These are phyloP conservation scores for Cladophialophora immunda DNA, from an alignment of 2,329 filamentous ascomycete species.

Conservation along the genomic window DNA sequence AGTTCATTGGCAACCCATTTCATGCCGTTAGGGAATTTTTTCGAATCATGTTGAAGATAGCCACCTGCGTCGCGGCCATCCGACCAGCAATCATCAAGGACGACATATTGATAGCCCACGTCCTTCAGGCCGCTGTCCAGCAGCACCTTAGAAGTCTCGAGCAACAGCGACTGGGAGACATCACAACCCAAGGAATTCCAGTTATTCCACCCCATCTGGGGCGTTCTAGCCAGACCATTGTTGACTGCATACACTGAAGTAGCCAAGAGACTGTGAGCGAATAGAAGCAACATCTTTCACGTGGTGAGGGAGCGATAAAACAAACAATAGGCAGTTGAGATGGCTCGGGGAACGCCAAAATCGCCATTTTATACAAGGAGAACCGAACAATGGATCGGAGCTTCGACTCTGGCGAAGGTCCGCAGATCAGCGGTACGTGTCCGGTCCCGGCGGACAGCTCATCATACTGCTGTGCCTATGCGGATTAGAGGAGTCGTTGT, in stretches of 20 bases:
- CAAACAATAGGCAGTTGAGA: neutral
- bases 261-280: constrained; percentile 31
- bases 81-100: constrained; percentile 64
- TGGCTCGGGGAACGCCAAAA: neutral
- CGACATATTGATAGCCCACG: constrained; percentile 60
- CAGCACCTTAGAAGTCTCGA: constrained; percentile 57
- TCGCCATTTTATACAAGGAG: neutral
- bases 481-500: neutral
- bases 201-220: constrained; percentile 58
- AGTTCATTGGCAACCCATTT: constrained; percentile 56
- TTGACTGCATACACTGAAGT: constrained; percentile 43
- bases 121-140: constrained; percentile 45
- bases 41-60: constrained; percentile 51
- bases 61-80: constrained; percentile 55
- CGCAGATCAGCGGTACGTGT: neutral
- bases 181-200: constrained; percentile 60
- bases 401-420: neutral
- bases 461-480: neutral
- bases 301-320: neutral
- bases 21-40: constrained; percentile 60
- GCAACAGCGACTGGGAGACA: constrained; percentile 56
- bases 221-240: constrained; percentile 53
- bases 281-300: constrained; percentile 21
- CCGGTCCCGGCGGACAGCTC: neutral
- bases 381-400: neutral